Base-by-base conservation (phyloP, 345 rosid species). In the Moricandia moricandioides region DNA sequence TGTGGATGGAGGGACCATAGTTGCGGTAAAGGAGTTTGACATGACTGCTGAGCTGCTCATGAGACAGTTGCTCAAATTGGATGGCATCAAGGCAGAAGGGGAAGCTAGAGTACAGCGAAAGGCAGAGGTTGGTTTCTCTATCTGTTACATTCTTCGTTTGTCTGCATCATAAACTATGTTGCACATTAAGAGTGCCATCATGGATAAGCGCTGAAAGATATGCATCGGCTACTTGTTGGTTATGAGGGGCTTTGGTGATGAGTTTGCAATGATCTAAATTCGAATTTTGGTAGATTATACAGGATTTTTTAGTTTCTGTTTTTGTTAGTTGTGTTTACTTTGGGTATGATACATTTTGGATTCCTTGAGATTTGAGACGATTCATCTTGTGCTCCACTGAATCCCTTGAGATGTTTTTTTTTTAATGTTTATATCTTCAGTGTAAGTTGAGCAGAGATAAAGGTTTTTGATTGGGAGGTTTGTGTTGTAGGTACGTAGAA, bases 31-130 rank as follows among this genome's bases (percentile, higher is more conserved):
- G 82, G 96, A 93, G 78, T 88, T 91, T 79, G 89, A 70, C 27
- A 62, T 82, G 55, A 71, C 88, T 6, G 82, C 96, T 4, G 98
- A 93, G 87, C 83, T 93, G 73, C 90, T 93, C 9, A 93, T 93
- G 98, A 86, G 83, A 73, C 88, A 88, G 81, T 62, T 93, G 83
- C 91, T 93, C 74, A 89, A 87, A 73, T 76, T 93, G 85, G 98
- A 93, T 76, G 74, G 86, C 18, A 85, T 91, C 31, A 83, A 83
- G 82, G 98, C 97, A 17, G 91, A 85, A 74, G 98, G 97, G 39
- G 95, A 91, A 79, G 96, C 95, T 40, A 87, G 82, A 82, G 5
- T 80, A 57, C 96, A 81, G 80, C 83, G 98, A 24, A 94, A 84
- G 84, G 88, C 96, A 63, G 97, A 94, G 97, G 97, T 94, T 54